phyloP scores from a whole-genome alignment of 306 rosid species.

The Oemleria cerasiformis region DNA sequence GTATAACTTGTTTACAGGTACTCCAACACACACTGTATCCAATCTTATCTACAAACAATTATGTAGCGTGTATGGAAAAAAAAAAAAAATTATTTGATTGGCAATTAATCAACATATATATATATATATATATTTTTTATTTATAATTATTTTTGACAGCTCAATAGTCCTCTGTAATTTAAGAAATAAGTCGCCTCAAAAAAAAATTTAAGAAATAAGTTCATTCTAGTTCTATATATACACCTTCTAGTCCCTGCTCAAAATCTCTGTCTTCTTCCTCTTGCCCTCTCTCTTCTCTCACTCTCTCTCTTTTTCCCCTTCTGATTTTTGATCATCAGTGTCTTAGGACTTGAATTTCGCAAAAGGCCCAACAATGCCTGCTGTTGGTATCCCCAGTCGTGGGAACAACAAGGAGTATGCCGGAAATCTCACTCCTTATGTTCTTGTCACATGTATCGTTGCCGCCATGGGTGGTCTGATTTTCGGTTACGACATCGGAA shows the following conservation, averaged over 20 bases:
- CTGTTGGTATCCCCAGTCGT: conserved; percentile 40
- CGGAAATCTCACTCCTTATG: conserved; percentile 72
- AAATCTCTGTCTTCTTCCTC: conserved; percentile 21
- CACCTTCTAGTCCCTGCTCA: conserved; percentile 1
- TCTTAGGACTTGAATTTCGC: background rate
- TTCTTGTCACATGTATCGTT: conserved; percentile 66
- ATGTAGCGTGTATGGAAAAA: background rate
- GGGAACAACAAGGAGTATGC: conserved; percentile 45
- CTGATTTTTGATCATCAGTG: background rate
- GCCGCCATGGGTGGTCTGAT: conserved; percentile 99
- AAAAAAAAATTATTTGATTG: background rate
- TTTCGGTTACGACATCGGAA: conserved; percentile 93
- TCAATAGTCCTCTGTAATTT: conserved; percentile 6
- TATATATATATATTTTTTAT: background rate
- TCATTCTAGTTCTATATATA: conserved; percentile 24
- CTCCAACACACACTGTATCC: background rate
- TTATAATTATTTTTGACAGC: conserved; percentile 30
- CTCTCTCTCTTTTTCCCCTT: background rate
- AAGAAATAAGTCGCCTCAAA: too few relatives aligned
- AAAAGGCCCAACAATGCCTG: conserved; percentile 51
- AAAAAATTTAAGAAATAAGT: too few relatives aligned
- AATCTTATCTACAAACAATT: conserved; percentile 12
- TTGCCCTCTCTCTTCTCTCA: background rate
- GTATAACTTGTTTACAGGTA: background rate
- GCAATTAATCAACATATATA: background rate